Base-by-base conservation (phyloP, 352 stramenopile species). In the Phytophthora sojae region DNA sequence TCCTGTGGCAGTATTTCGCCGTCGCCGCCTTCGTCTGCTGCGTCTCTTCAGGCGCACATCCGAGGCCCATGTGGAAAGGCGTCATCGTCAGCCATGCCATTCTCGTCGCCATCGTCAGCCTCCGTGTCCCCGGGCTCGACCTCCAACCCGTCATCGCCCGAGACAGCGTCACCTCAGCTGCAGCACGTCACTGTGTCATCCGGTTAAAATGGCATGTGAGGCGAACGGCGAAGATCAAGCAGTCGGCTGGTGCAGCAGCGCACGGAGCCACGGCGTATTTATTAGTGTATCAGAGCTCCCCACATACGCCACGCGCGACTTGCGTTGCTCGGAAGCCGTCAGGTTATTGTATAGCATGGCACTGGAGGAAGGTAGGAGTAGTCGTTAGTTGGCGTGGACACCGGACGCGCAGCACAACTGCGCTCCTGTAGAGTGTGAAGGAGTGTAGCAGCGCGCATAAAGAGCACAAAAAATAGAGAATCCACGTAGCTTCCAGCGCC, bases 101-200 rank as follows among this genome's bases (percentile, higher is more conserved):
- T 86, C 17, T 67, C 76, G 25, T 83, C 81, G 42, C 64, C 82
- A 5, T 83, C 75, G 6, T 73, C 71, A 2, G 61, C 65, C 19
- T 72, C 79, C 14, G 77, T 73, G 29, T 79, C 81, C 17, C 67
- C 79, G 12, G 67, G 72, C 51, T 80, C 72, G 37, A 62, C 74
- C 39, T 79, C 80, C 5, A 76, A 75, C 12, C 68, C 81, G 30
- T 86, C 82, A 42, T 87, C 85, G 0, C 66, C 83, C 1, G 80
- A 90, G 44, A 70, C 77, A 26, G 44, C 80, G 32, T 83, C 83
- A 7, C 80, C 78, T 44, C 76, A 79, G 14, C 65, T 93, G 71
- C 86, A 92, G 56, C 86, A 91, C 57, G 75, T 92, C 45, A 91
- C 86, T 1, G 86, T 91, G 55, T 89, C 82, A 15, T 93, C 86